Evolutionary conservation across 2,329 filamentous ascomycete species (phyloP).

Genomic region (Colletotrichum sp.): DNA sequence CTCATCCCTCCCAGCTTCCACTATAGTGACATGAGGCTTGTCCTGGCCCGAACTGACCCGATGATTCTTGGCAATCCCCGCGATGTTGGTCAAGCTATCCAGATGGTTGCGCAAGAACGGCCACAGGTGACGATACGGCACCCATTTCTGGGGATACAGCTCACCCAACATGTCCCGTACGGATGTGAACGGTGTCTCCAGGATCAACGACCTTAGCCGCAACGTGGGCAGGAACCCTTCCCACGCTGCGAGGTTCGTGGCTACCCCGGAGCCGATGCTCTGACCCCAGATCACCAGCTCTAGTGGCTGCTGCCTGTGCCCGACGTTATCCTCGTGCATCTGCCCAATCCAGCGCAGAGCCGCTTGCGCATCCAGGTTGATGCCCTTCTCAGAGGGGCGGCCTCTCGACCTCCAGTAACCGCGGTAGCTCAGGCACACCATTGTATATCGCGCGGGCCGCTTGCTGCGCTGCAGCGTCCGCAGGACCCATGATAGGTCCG

Average conservation of each 20-base stretch:
- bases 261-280: constrained; percentile 76
- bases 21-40: constrained; percentile 34
- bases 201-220: constrained; percentile 57
- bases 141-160: constrained; percentile 80
- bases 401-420: constrained; percentile 82
- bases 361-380: constrained; percentile 71
- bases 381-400: constrained; percentile 71
- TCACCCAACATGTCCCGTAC: constrained; percentile 73
- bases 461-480: constrained; percentile 44
- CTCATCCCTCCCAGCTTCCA: constrained; percentile 64
- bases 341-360: constrained; percentile 66
- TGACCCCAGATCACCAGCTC: constrained; percentile 75
- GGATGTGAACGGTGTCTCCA: constrained; percentile 80
- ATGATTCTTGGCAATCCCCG: constrained; percentile 37
- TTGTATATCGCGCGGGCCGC: constrained; percentile 43
- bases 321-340: constrained; percentile 34
- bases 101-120: constrained; percentile 73
- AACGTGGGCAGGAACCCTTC: constrained; percentile 39
- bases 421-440: constrained; percentile 67
- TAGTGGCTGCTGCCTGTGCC: constrained; percentile 20
- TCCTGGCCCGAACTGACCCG: constrained; percentile 27
- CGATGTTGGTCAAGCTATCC: constrained; percentile 59
- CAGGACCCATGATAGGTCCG: constrained; percentile 60
- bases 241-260: constrained; percentile 59
- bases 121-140: constrained; percentile 78